These are phyloP conservation scores for Bombardia bombarda DNA, from an alignment of 495 filamentous ascomycete species.

Conservation along the genomic window DNA sequence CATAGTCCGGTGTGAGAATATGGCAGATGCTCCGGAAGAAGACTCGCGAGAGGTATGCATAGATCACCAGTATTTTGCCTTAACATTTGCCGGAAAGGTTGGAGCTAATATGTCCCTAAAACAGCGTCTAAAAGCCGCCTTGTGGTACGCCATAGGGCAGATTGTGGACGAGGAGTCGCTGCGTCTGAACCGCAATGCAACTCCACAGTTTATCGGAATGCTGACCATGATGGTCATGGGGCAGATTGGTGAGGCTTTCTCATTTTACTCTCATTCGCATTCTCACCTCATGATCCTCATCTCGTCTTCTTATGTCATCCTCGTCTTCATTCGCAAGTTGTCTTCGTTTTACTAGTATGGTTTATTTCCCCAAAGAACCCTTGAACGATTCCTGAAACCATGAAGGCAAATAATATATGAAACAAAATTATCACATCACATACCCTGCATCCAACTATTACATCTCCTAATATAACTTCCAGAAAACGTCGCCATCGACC, in stretches of 20 bases:
- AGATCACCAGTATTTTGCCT: no score
- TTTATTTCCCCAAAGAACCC: no score
- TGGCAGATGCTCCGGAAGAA: conserved; percentile 25
- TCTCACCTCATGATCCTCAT: background rate
- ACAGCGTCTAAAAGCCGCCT: conserved; percentile 81
- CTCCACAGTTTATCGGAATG: conserved; percentile 89
- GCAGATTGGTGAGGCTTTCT: conserved; percentile 62
- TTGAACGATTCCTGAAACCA: no score
- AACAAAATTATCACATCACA: background rate
- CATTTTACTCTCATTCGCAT: background rate
- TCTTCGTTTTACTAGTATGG: no score
- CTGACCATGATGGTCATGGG: conserved; percentile 87
- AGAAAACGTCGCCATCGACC: conserved; percentile 69
- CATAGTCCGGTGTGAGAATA: conserved; percentile 1
- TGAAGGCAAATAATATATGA: no score
- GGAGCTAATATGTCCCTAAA: no score
- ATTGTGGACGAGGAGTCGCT: conserved; percentile 83
- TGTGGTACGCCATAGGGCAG: conserved; percentile 88
- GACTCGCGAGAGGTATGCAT: conserved; percentile 19
- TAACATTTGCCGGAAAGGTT: no score
- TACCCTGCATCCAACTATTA: no score
- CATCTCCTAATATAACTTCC: no score
- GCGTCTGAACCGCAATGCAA: conserved; percentile 70
- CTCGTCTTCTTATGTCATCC: no score
- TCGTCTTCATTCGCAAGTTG: no score